Conservation (phyloP, 2,329 filamentous ascomycete genomes). For the Xylaria sp. region DNA sequence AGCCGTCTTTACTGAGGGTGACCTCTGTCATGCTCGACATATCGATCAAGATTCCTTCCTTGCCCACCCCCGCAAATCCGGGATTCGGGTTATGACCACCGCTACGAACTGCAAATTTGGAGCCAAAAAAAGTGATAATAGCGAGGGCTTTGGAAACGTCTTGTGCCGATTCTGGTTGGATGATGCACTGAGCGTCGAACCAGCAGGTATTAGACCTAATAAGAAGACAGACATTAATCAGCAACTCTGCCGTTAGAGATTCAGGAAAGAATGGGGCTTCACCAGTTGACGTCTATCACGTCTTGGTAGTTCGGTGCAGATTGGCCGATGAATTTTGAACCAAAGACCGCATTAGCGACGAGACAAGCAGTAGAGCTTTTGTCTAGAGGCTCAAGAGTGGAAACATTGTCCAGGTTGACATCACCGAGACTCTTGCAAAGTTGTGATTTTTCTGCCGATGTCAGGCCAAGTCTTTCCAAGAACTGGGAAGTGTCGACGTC, state of each 20-base stretch:
- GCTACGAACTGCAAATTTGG: slow-evolving; percentile 39
- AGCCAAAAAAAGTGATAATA: not conserved
- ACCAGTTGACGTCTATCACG: not conserved
- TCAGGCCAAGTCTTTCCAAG: not conserved
- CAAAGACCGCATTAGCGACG: not conserved
- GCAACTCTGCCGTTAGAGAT: not conserved
- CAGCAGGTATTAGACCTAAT: slow-evolving; percentile 13
- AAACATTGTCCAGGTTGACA: not conserved
- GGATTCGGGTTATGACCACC: slow-evolving; percentile 39
- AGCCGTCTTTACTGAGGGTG: not conserved
- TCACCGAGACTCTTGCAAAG: not conserved
- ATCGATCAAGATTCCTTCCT: slow-evolving; percentile 23
- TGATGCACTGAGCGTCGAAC: slow-evolving; percentile 5
- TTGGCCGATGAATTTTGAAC: slow-evolving; percentile 1
- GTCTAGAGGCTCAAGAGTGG: not conserved
- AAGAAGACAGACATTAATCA: not conserved
- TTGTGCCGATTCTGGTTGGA: not conserved
- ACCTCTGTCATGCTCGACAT: not conserved
- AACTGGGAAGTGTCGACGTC: not conserved
- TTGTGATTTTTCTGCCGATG: not conserved
- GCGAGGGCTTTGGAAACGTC: slow-evolving; percentile 1
- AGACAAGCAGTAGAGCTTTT: not conserved
- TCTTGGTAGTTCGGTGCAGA: not conserved
- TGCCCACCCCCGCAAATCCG: slow-evolving; percentile 36
- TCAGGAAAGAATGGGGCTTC: not conserved